These are phyloP conservation scores for Penicillium ucsense DNA, from an alignment of 495 filamentous ascomycete genomes.

Conservation along the genomic window DNA sequence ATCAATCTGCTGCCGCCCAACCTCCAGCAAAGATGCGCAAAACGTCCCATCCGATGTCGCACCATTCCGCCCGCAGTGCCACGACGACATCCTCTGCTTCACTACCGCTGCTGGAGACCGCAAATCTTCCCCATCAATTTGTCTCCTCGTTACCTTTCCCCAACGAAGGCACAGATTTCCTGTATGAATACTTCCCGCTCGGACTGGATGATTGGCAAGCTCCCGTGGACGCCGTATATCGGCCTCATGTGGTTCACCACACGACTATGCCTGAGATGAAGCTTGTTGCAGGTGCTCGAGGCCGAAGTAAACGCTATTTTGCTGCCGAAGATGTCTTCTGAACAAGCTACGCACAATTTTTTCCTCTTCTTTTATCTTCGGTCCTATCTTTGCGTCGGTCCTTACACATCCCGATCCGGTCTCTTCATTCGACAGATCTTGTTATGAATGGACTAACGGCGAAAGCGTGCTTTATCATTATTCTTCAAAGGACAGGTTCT, in stretches of 20 bases:
- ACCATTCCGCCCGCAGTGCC: slow-evolving; percentile 21
- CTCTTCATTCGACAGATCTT: too few relatives aligned
- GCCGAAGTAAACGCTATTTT: slow-evolving; percentile 74
- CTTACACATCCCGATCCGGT: too few relatives aligned
- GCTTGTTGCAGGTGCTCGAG: slow-evolving; percentile 50
- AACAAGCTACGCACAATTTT: slow-evolving; percentile 1
- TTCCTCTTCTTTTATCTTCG: background rate
- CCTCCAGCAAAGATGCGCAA: slow-evolving; percentile 38
- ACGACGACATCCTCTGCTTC: slow-evolving; percentile 18
- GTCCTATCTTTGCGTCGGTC: too few relatives aligned
- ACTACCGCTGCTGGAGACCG: slow-evolving; percentile 28
- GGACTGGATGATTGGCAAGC: slow-evolving; percentile 87
- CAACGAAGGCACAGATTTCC: slow-evolving; percentile 64
- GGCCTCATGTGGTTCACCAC: slow-evolving; percentile 90
- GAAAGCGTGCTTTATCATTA: too few relatives aligned
- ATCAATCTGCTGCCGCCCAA: slow-evolving; percentile 12
- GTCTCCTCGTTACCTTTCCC: slow-evolving; percentile 42
- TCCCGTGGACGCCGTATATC: slow-evolving; percentile 82
- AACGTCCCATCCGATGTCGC: slow-evolving; percentile 25
- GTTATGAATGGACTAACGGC: too few relatives aligned
- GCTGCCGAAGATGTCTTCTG: slow-evolving; percentile 51
- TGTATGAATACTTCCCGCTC: slow-evolving; percentile 89
- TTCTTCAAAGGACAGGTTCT: too few relatives aligned
- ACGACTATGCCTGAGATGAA: slow-evolving; percentile 72
- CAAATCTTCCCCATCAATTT: slow-evolving; percentile 28